Evolutionary conservation across 257 asterid species (phyloP), one percentile per base, ranked within the genome.

Genomic region (Haberlea rhodopensis): DNA sequence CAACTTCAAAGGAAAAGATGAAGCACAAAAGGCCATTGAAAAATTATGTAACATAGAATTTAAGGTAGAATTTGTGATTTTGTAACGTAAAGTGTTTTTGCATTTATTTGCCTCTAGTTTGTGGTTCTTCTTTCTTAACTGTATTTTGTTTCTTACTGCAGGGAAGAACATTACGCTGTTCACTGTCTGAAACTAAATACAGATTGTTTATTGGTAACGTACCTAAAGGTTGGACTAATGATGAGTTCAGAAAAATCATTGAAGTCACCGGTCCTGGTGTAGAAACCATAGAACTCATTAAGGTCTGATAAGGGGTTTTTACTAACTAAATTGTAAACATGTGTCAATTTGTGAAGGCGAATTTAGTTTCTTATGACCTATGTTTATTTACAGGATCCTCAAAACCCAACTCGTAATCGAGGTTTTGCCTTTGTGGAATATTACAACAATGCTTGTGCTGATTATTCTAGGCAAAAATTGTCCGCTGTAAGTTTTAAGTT

Each of bases 401-500:
- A 82, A 75, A 84, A 77, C 71, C 88, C 95, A 7, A 68, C 84
- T 57, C 89, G 90, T 43, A 91, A 88, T 71, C 94, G 96, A 54
- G 98, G 98, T 59, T 91, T 91, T 80, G 95, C 98, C 65, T 91
- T 91, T 73, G 94, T 91, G 66, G 96, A 88, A 69, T 91, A 88
- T 77, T 86, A n/a, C n/a, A n/a, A n/a, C n/a, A n/a, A n/a, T n/a
- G n/a, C n/a, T n/a, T n/a, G n/a, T n/a, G n/a, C n/a, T 71, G 96
- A 91, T 72, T 88, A 83, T 77, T 86, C 96, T 21, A 76, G 89
- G 84, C 90, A 78, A 74, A 78, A 81, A 76, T 80, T 91, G 96
- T 61, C 85, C 60, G 71, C 72, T 73, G 79, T 74, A 21, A 78
- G 74, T 76, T 88, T 88, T 78, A 91, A 85, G 85, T 72, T 91